Evolutionary conservation across 805 yeast species (phyloP).

Genomic region (Tetrapisispora pingtungensis): DNA sequence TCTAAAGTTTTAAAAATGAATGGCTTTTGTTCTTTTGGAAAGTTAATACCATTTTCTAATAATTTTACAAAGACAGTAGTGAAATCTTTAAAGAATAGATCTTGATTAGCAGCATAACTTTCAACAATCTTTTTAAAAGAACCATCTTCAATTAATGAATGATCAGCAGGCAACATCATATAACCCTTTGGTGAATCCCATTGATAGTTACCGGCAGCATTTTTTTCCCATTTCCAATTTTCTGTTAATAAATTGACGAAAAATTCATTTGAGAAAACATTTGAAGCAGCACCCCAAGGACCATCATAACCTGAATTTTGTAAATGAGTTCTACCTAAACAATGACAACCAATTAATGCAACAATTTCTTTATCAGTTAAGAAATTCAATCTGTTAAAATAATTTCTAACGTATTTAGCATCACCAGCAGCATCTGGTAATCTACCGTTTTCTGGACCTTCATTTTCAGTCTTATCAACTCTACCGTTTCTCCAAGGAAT

Average conservation of each 20-base stretch:
- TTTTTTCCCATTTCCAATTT: slow-evolving; percentile 43
- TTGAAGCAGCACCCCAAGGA: slow-evolving; percentile 82
- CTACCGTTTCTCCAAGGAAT: slow-evolving; percentile 80
- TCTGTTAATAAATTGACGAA: slow-evolving; percentile 47
- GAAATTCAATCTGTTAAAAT: slow-evolving; percentile 52
- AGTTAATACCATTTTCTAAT: slow-evolving; percentile 65
- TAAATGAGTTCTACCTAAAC: slow-evolving; percentile 67
- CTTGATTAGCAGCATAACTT: slow-evolving; percentile 57
- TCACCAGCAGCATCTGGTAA: slow-evolving; percentile 66
- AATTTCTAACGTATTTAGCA: slow-evolving; percentile 51
- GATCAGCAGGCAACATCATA: slow-evolving; percentile 85
- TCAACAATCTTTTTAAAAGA: slow-evolving; percentile 52
- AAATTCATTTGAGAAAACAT: slow-evolving; percentile 64
- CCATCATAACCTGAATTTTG: slow-evolving; percentile 71
- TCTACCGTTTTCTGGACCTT: slow-evolving; percentile 55
- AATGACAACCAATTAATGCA: slow-evolving; percentile 66
- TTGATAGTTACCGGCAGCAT: slow-evolving; percentile 52
- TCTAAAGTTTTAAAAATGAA: slow-evolving; percentile 55
- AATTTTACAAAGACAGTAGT: slow-evolving; percentile 57
- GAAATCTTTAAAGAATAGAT: slow-evolving; percentile 53
- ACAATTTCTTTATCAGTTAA: slow-evolving; percentile 65
- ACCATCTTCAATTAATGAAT: slow-evolving; percentile 55
- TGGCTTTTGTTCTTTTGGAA: slow-evolving; percentile 38
- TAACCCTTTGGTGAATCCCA: slow-evolving; percentile 54
- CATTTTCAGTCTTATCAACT: slow-evolving; percentile 41